A percentile compares a stretch with the other conserved stretches of the same genome.
phyloP scores from a whole-genome alignment of 768 basidiomycete species.

The Agrocybe chaxingu region DNA sequence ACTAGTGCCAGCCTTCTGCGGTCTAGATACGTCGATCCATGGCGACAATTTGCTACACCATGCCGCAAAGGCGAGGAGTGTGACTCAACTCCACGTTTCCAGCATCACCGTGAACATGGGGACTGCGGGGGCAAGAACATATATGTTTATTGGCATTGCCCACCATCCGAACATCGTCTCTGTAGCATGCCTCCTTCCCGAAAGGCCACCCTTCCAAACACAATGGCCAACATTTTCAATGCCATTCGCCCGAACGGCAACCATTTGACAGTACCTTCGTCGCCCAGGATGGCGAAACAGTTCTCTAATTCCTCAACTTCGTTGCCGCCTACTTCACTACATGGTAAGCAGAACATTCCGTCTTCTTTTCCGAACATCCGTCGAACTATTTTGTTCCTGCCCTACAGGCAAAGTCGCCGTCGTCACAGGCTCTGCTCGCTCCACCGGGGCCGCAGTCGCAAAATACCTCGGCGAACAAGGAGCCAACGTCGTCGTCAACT shows the following conservation, averaged over 20 bases:
- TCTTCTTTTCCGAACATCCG: background rate
- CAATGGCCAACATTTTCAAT: slow-evolving; percentile 23
- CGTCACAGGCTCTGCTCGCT: slow-evolving; percentile 59
- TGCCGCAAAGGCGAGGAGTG: too few relatives aligned
- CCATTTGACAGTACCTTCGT: slow-evolving; percentile 14
- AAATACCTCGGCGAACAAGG: slow-evolving; percentile 51
- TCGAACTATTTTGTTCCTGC: background rate
- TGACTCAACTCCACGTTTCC: too few relatives aligned
- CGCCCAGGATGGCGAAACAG: slow-evolving; percentile 16
- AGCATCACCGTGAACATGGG: too few relatives aligned
- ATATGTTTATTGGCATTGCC: too few relatives aligned
- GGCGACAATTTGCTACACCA: too few relatives aligned
- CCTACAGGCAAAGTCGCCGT: slow-evolving; percentile 48
- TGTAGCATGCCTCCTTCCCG: slow-evolving; percentile 7
- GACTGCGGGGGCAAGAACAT: too few relatives aligned
- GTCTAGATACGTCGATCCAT: too few relatives aligned
- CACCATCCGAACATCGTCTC: too few relatives aligned
- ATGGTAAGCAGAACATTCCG: slow-evolving; percentile 12
- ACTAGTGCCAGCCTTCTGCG: too few relatives aligned
- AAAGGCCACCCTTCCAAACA: slow-evolving; percentile 18
- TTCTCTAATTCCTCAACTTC: slow-evolving; percentile 19
- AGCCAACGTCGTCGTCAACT: slow-evolving; percentile 58
- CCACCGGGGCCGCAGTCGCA: slow-evolving; percentile 57
- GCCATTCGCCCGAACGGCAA: slow-evolving; percentile 16
- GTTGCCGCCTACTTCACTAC: slow-evolving; percentile 24